A percentile compares a stretch with the other conserved stretches of the same genome.
These are phyloP conservation scores for Euphorbia celastroides DNA, from an alignment of 441 rosid genomes.

Conservation along the genomic window DNA sequence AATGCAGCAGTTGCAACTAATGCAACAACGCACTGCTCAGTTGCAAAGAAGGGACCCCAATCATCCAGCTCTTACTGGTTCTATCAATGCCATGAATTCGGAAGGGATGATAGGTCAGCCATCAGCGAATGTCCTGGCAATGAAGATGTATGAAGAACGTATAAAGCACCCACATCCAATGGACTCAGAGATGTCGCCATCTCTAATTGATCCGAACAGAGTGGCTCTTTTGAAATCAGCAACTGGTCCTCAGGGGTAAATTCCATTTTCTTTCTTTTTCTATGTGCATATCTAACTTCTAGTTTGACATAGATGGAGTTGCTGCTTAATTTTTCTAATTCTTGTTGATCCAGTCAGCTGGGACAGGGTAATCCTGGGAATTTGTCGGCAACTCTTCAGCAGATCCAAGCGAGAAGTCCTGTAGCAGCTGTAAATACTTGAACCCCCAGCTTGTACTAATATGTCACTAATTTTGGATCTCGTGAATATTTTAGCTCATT, in stretches of 20 bases:
- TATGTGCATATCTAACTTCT: neutral
- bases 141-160: slow-evolving; percentile 61
- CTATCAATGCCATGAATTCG: slow-evolving; percentile 38
- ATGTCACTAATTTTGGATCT: neutral
- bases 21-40: slow-evolving; percentile 54
- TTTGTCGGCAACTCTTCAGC: slow-evolving; percentile 50
- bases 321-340: slow-evolving; percentile 14
- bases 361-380: slow-evolving; percentile 53
- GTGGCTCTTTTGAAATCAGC: slow-evolving; percentile 45
- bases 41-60: slow-evolving; percentile 54
- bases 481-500: slow-evolving; percentile 2
- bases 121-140: slow-evolving; percentile 53
- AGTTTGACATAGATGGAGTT: slow-evolving; percentile 11
- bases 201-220: slow-evolving; percentile 47
- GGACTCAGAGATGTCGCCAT: slow-evolving; percentile 48
- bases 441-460: slow-evolving; percentile 2
- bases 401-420: slow-evolving; percentile 38
- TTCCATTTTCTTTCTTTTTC: neutral
- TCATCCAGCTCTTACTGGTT: slow-evolving; percentile 41
- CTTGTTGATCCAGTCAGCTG: slow-evolving; percentile 45
- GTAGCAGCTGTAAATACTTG: slow-evolving; percentile 33
- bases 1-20: slow-evolving; percentile 57
- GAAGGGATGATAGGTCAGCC: slow-evolving; percentile 62
- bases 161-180: slow-evolving; percentile 47
- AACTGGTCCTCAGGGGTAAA: slow-evolving; percentile 50